Conservation (phyloP, 2,329 filamentous ascomycete species). For the Penicillium brasilianum region DNA sequence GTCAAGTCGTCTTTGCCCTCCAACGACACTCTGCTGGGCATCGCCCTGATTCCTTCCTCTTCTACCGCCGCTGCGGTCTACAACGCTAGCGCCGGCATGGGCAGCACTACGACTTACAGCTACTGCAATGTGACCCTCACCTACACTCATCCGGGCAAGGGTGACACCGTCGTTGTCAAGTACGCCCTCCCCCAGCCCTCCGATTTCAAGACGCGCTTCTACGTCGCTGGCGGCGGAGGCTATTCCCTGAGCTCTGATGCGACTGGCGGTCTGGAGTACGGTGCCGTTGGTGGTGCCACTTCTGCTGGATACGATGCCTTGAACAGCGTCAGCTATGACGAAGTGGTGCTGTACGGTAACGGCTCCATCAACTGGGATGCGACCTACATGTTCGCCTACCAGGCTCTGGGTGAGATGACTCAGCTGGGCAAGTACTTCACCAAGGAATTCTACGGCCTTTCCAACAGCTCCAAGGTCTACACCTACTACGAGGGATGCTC, state of each 20-base stretch:
- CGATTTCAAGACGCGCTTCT: constrained; percentile 53
- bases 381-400: constrained; percentile 49
- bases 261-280: constrained; percentile 51
- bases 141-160: constrained; percentile 50
- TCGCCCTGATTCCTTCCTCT: constrained; percentile 49
- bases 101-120: constrained; percentile 30
- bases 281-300: constrained; percentile 49
- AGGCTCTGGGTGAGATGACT: constrained; percentile 59
- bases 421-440: constrained; percentile 53
- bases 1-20: constrained; percentile 51
- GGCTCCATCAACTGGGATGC: constrained; percentile 49
- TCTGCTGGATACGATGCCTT: constrained; percentile 54
- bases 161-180: constrained; percentile 45
- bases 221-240: constrained; percentile 53
- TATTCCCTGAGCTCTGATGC: constrained; percentile 46
- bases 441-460: constrained; percentile 47
- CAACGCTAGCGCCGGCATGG: constrained; percentile 39
- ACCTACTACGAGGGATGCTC: constrained; percentile 62
- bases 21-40: constrained; percentile 50
- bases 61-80: constrained; percentile 49
- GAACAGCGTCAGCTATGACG: constrained; percentile 39
- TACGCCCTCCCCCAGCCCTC: constrained; percentile 43
- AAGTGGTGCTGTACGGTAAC: constrained; percentile 53
- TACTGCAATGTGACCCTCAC: constrained; percentile 52
- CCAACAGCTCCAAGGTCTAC: constrained; percentile 35